Evolutionary conservation across 1,284 basidiomycete genomes (phyloP).

Genomic region (Ceratobasidium sp.): DNA sequence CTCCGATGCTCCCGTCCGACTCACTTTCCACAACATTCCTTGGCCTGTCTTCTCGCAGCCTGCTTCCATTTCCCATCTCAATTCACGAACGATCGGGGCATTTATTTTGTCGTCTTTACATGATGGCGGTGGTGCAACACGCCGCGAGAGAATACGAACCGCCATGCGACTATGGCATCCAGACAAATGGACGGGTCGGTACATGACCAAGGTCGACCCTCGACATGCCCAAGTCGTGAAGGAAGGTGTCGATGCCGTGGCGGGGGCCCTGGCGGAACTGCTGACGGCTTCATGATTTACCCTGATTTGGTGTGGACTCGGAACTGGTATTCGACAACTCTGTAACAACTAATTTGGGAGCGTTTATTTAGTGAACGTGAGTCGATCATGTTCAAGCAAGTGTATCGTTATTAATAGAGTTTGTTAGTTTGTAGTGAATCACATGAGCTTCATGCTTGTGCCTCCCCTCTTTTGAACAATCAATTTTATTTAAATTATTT

Average conservation of each 20-base stretch:
- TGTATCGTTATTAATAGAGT: conserved; percentile 20
- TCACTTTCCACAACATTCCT: conserved; percentile 47
- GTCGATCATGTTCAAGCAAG: background rate
- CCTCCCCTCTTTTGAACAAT: conserved; percentile 10
- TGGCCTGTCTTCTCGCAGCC: conserved; percentile 46
- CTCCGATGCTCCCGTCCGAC: conserved; percentile 12
- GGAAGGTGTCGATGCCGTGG: conserved; percentile 42
- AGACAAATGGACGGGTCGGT: conserved; percentile 45
- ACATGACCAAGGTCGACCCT: conserved; percentile 25
- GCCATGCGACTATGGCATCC: conserved; percentile 47
- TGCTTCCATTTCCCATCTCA: conserved; percentile 17
- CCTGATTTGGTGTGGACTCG: conserved; percentile 17
- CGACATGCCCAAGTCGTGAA: conserved; percentile 29
- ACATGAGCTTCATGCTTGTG: conserved; percentile 12
- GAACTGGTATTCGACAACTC: background rate
- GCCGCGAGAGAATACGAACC: conserved; percentile 45
- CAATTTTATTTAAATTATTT: conserved; percentile 42
- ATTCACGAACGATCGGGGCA: conserved; percentile 38
- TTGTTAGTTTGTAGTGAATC: conserved; percentile 26
- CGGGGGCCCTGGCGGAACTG: conserved; percentile 41
- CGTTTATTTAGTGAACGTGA: conserved; percentile 42
- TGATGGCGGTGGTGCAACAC: conserved; percentile 38
- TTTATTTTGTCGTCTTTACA: conserved; percentile 46
- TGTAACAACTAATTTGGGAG: conserved; percentile 19
- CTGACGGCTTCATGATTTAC: conserved; percentile 27